phyloP scores from a whole-genome alignment of 2,329 filamentous ascomycete genomes.

The Balansia obtecta region DNA sequence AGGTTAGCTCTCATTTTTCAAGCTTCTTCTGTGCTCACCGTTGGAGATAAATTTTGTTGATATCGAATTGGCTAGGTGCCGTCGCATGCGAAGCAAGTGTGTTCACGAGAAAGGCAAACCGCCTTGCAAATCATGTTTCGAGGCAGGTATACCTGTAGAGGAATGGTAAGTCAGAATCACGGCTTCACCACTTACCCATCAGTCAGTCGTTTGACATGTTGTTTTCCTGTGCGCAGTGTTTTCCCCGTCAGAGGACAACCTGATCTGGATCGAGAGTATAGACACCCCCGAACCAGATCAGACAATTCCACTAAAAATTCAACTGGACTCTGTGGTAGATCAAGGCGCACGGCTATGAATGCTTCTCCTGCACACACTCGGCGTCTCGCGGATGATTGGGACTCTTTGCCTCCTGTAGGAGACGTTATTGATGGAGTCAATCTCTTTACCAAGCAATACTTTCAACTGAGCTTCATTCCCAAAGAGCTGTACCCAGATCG shows the following conservation, averaged over 20 bases:
- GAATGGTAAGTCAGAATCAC: conserved; percentile 33
- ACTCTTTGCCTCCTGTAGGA: conserved; percentile 33
- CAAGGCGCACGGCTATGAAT: conserved; percentile 22
- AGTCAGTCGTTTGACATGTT: not conserved
- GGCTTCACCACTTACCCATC: not conserved
- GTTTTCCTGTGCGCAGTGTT: conserved; percentile 21
- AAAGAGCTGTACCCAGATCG: conserved; percentile 36
- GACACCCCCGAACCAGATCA: conserved; percentile 38
- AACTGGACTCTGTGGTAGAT: conserved; percentile 25
- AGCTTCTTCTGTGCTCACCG: not conserved
- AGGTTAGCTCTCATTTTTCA: conserved; percentile 24
- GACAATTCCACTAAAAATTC: conserved; percentile 31
- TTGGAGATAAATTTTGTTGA: not conserved
- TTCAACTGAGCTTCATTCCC: conserved; percentile 47
- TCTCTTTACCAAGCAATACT: conserved; percentile 42
- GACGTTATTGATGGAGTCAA: conserved; percentile 40
- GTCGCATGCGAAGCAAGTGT: conserved; percentile 44
- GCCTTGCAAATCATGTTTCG: conserved; percentile 39
- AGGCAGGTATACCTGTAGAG: conserved; percentile 33
- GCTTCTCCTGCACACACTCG: conserved; percentile 12
- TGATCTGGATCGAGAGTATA: conserved; percentile 42
- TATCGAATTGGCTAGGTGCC: conserved; percentile 27
- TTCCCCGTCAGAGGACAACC: conserved; percentile 41
- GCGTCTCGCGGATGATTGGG: conserved; percentile 29
- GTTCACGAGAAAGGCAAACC: conserved; percentile 34